phyloP scores from a whole-genome alignment of 164 flowering plant genomes.

The Cinnamomum chago region DNA sequence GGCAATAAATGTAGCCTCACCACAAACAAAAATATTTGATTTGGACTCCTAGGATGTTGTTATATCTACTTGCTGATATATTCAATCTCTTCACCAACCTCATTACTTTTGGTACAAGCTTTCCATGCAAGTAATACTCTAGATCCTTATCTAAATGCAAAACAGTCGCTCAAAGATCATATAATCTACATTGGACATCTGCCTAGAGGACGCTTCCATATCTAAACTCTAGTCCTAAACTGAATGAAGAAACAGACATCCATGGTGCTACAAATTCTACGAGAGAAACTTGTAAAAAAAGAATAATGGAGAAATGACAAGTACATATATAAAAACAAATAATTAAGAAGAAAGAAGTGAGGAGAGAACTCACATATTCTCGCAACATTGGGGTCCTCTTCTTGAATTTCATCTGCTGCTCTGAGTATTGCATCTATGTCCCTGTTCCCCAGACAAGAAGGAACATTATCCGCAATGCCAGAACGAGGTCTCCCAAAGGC shows the following conservation, averaged over 20 bases:
- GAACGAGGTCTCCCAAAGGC: slow-evolving; percentile 46
- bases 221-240: not conserved
- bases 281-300: not conserved
- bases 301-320: not conserved
- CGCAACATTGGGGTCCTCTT: slow-evolving; percentile 78
- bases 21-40: not conserved
- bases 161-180: not conserved
- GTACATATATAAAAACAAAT: too few species aligned
- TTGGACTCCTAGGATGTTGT: not conserved
- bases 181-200: not conserved
- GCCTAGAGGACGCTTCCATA: not conserved
- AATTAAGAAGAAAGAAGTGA: not conserved
- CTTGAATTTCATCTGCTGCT: slow-evolving; percentile 95
- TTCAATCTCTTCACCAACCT: not conserved
- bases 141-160: not conserved
- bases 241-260: not conserved
- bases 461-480: slow-evolving; percentile 87
- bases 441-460: slow-evolving; percentile 71
- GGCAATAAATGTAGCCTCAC: not conserved
- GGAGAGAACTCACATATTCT: slow-evolving; percentile 63
- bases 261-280: not conserved
- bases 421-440: slow-evolving; percentile 82
- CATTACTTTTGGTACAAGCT: not conserved
- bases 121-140: not conserved
- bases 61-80: not conserved